These are phyloP conservation scores for Pilaira anomala DNA, from an alignment of 192 early-diverging fungal genomes.

Conservation along the genomic window DNA sequence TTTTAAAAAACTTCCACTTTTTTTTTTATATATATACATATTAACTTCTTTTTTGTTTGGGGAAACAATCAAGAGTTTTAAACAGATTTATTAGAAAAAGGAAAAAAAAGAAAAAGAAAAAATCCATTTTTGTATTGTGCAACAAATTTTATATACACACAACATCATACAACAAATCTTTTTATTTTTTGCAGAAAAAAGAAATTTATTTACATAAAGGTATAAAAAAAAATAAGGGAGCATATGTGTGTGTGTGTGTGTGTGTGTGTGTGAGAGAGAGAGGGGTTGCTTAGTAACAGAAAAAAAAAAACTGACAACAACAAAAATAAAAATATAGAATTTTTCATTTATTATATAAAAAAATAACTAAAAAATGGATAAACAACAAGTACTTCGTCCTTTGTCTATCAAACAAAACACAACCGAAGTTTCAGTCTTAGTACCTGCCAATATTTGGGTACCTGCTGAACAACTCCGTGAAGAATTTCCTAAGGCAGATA, in stretches of 20 bases:
- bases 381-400: conserved; percentile 58
- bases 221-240: background rate
- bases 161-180: conserved; percentile 1
- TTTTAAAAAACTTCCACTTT: background rate
- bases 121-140: conserved; percentile 1
- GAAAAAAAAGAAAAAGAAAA: background rate
- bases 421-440: conserved; percentile 76
- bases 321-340: no score
- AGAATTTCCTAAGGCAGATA: conserved; percentile 50
- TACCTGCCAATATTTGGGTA: conserved; percentile 85
- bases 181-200: no score
- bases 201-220: conserved; percentile 6
- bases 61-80: background rate
- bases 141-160: background rate
- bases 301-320: no score
- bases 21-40: background rate
- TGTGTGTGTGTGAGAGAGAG: no score
- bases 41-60: conserved; percentile 9
- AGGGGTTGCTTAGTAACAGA: no score
- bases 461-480: conserved; percentile 84
- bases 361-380: conserved; percentile 19
- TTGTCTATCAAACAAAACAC: conserved; percentile 76
- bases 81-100: background rate
- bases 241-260: no score
- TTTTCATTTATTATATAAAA: conserved; percentile 4